Evolutionary conservation across 2,329 filamentous ascomycete genomes (phyloP).

Genomic region (Curvularia verruculosa): DNA sequence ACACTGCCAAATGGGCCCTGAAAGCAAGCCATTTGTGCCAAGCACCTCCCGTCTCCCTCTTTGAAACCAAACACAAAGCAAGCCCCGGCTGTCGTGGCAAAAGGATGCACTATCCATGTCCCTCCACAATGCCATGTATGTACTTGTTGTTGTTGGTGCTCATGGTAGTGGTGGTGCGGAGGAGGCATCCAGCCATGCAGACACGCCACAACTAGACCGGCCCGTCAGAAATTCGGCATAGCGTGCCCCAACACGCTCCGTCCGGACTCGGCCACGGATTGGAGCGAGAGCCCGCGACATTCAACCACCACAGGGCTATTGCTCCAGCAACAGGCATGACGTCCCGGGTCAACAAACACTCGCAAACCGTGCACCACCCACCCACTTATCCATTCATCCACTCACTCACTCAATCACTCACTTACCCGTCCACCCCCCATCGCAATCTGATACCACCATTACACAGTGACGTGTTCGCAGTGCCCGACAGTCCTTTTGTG

Average conservation of each 20-base stretch:
- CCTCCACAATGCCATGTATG: neutral
- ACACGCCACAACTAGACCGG: conserved; percentile 1
- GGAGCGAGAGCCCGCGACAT: neutral
- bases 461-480: neutral
- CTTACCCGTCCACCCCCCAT: neutral
- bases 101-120: neutral
- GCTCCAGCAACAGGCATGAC: conserved; percentile 19
- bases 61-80: neutral
- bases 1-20: neutral
- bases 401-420: no score
- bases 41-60: neutral
- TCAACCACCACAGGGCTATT: conserved; percentile 3
- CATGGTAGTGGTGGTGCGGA: no score
- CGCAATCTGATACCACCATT: neutral
- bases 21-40: neutral
- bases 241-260: neutral
- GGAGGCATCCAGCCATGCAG: neutral
- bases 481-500: neutral
- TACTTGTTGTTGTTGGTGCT: no score
- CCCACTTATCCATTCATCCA: no score
- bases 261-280: neutral
- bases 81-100: neutral
- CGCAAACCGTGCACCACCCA: neutral
- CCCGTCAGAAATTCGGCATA: conserved; percentile 1
- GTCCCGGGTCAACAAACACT: conserved; percentile 21